Base-by-base conservation (phyloP, 2,329 filamentous ascomycete species). In the Teratosphaeriaceae sp. region DNA sequence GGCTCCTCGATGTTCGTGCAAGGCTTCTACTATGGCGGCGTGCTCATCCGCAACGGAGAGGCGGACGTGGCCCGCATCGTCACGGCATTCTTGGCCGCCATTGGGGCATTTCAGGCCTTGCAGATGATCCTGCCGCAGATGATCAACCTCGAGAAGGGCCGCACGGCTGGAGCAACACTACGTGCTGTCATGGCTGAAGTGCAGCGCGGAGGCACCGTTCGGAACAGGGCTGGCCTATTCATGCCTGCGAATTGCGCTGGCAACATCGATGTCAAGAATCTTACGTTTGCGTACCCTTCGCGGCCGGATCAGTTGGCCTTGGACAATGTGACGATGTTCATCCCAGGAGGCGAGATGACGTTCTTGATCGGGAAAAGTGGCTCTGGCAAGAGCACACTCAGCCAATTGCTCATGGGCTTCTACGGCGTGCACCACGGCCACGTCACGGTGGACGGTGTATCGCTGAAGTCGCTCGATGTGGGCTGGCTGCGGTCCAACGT, bases 361-460 rank as follows among this genome's bases (percentile, higher is more conserved):
- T 96, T 92, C 56, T 72, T 97, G 2, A 78, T 96, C 38, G 92
- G 90, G 0, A 77, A 75, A 55, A 95, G 88, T 56, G 92, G 92
- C 0, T 95, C 87, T 2, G 90, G 90, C 0, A 97, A 97, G 63
- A 95, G 88, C 53, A 97, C 90, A 0, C 59, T 97, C 1, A 82
- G 84, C 1, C 88, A 87, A 57, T 72, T 97, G 0, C 71, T 97
- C 1, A 72, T 88, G 39, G 78, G 82, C 11, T 85, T 94, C 53
- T 95, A 96, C 57, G 69, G 77, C 5, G 78, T 85, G 0, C 63
- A 67, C 0, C 67, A 67, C 0, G 90, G 89, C 0, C 63, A 75
- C 0, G 80, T 96, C 13, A 60, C 74, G 0, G 67, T 97, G 8
- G 88, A 94, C 55, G 80, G 76, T 1, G 60, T 74, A 1, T 66